Evolutionary conservation across 2,329 filamentous ascomycete species (phyloP), one percentile per base, ranked within the genome.

Genomic region (Fusarium anthophilum): DNA sequence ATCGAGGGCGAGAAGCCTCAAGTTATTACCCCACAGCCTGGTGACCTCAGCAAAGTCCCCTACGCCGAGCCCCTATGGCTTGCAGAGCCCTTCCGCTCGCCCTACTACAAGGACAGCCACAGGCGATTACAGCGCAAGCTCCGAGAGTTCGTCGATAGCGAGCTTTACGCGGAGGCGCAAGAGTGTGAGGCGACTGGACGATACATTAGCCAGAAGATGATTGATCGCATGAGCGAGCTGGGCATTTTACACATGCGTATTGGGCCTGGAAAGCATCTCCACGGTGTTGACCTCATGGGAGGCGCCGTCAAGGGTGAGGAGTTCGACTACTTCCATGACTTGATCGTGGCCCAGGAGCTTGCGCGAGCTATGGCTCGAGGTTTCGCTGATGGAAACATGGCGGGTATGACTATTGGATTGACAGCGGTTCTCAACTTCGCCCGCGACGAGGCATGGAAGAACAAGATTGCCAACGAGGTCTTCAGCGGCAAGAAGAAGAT

Each of bases 41-140:
- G 94, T 75, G 93, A 94, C 76, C 86, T 97, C 39, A 94, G 91
- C 79, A 82, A 86, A 26, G 93, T 97, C 1, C 95, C 94, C 37
- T 97, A 97, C 79, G 94, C 91, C 35, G 95, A 97, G 82, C 93
- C 94, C 5, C 84, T 95, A 62, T 97, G 95, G 95, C 86, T 97
- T 74, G 89, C 90, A 8, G 92, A 92, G 8, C 86, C 90, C 63
- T 96, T 94, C 87, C 92, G 92, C 81, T 92, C 87, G 70, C 94
- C 94, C 6, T 97, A 96, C 84, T 97, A 92, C 86, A 92, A 89
- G 55, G 93, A 94, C 38, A 92, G 89, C 72, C 94, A 97, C 80
- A 86, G 88, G 53, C 85, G 85, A 48, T 82, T 97, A 74, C 92
- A 92, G 81, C 88, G 87, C 78, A 93, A 92, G 48, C 85, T 94